phyloP scores from a whole-genome alignment of 371 early-diverging fungal species.

The Mortierella sp. region DNA sequence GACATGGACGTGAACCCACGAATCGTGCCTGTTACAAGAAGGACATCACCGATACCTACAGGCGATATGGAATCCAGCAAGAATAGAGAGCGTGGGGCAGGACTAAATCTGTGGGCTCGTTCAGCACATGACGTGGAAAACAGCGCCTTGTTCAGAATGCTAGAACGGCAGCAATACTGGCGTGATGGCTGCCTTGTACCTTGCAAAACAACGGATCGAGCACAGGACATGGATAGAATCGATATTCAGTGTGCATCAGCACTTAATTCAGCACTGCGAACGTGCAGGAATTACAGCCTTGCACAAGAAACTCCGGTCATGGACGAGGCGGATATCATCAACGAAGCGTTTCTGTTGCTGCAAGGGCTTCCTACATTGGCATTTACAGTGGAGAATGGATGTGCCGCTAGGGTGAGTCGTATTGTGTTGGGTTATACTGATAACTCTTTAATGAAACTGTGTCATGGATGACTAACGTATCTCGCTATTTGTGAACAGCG shows the following conservation, averaged over 20 bases:
- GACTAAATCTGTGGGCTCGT: neutral
- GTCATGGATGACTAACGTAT: too few relatives aligned
- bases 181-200: neutral
- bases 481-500: slow-evolving; percentile 2
- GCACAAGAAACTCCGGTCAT: slow-evolving; percentile 15
- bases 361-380: slow-evolving; percentile 27
- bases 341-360: slow-evolving; percentile 41
- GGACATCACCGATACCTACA: neutral
- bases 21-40: neutral
- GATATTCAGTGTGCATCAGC: slow-evolving; percentile 19
- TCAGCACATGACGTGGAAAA: neutral
- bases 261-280: slow-evolving; percentile 7
- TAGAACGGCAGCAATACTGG: slow-evolving; percentile 39
- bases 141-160: neutral
- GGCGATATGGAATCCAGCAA: neutral
- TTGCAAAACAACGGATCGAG: neutral
- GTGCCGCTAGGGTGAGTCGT: neutral
- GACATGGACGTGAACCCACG: slow-evolving; percentile 32
- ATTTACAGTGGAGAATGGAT: slow-evolving; percentile 6
- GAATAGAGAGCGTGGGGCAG: neutral
- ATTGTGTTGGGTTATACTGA: too few relatives aligned
- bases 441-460: too few relatives aligned
- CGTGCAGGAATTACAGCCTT: slow-evolving; percentile 5
- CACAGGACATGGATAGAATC: neutral
- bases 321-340: slow-evolving; percentile 40